Base-by-base conservation (phyloP, 2,329 filamentous ascomycete species). In the Trichoderma sp. region DNA sequence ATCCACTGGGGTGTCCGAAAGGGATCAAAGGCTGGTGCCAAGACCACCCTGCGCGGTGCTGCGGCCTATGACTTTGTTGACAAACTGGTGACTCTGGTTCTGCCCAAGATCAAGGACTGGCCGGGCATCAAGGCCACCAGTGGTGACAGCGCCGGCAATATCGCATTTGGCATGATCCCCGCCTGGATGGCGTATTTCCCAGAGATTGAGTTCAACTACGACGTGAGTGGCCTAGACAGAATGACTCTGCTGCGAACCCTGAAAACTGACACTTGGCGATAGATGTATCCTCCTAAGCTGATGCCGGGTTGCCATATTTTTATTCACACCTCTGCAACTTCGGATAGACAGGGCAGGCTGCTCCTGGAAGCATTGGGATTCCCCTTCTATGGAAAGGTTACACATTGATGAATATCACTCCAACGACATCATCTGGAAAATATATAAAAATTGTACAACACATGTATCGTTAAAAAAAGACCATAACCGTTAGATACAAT, bases 31-130 rank as follows among this genome's bases (percentile, higher is more conserved):
- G 84, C 92, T 32, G 88, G 92, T 69, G 88, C 92, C 72, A 97
- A 94, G 76, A 89, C 88, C 59, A 90, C 92, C 29, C 81, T 99
- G 70, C 84, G 85, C 67, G 93, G 92, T 34, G 90, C 95, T 77
- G 86, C 90, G 68, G 95, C 96, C 74, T 92, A 92, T 70, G 90
- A 97, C 78, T 97, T 99, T 78, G 77, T 99, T 53, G 91, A 94
- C 75, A 97, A 97, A 82, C 84, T 93, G 72, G 84, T 98, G 66
- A 93, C 97, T 77, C 84, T 98, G 9, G 94, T 99, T 6, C 85
- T 98, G 77, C 95, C 95, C 45, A 92, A 90, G 76, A 96, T 99
- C 80, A 99, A 98, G 84, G 95, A 99, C 73, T 99, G 93, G 91
- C 88, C 87, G 67, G 95, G 95, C 22, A 75, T 88, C 67, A 76